Percentiles rank a stretch among this genome's conserved stretches.
phyloP scores from a whole-genome alignment of 768 basidiomycete species.

The Galerina sulciceps region DNA sequence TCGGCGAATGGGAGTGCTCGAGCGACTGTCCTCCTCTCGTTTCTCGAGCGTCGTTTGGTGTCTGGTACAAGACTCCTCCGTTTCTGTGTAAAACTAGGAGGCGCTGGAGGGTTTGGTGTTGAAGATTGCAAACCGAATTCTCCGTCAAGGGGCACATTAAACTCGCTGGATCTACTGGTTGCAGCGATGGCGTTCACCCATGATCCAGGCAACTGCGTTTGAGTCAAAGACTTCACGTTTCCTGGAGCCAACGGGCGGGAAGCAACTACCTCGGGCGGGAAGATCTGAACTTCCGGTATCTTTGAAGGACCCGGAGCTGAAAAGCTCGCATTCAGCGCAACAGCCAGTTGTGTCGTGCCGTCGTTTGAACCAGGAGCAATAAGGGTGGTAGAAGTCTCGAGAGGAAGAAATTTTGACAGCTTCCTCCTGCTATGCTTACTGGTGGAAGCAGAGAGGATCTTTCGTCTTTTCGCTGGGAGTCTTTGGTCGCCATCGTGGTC shows the following conservation, averaged over 20 bases:
- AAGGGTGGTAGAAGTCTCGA: background rate
- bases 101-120: too few relatives aligned
- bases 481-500: slow-evolving; percentile 2
- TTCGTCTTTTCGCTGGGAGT: slow-evolving; percentile 1
- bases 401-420: background rate
- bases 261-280: background rate
- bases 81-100: too few relatives aligned
- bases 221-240: too few relatives aligned
- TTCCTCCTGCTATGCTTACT: background rate
- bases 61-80: too few relatives aligned
- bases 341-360: background rate
- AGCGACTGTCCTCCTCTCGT: too few relatives aligned
- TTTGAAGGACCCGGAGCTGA: background rate
- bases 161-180: too few relatives aligned
- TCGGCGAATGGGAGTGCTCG: background rate
- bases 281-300: background rate
- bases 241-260: too few relatives aligned
- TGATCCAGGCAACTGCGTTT: too few relatives aligned
- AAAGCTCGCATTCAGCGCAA: background rate
- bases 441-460: background rate
- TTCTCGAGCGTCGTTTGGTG: too few relatives aligned
- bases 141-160: too few relatives aligned
- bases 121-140: too few relatives aligned
- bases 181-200: too few relatives aligned
- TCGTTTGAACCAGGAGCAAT: background rate